Conservation (phyloP, 805 yeast genomes). For the Zygotorulaspora danielsina region DNA sequence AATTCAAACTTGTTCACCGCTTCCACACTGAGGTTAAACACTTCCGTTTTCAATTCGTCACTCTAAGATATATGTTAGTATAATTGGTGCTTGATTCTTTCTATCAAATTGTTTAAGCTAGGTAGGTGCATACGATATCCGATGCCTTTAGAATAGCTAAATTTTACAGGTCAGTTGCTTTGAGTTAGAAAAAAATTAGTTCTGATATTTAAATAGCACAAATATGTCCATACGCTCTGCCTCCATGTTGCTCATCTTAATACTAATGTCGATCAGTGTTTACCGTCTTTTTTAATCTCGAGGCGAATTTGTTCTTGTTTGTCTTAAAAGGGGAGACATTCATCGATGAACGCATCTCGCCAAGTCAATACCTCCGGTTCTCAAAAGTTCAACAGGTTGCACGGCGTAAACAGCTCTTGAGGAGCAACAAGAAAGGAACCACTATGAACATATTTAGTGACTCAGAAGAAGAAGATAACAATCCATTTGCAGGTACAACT, state of each 20-base stretch:
- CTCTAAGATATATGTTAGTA: slow-evolving; percentile 12
- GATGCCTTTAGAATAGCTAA: slow-evolving; percentile 32
- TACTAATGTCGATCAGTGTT: neutral
- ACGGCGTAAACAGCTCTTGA: neutral
- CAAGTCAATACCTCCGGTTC: too few relatives aligned
- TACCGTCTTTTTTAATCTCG: neutral
- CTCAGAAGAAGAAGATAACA: slow-evolving; percentile 38
- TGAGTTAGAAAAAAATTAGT: slow-evolving; percentile 7
- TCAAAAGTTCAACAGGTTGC: neutral
- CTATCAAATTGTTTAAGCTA: neutral
- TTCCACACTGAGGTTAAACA: slow-evolving; percentile 23
- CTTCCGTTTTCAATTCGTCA: slow-evolving; percentile 31
- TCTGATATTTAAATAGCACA: neutral
- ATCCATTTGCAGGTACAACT: slow-evolving; percentile 38
- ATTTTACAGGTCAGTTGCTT: neutral
- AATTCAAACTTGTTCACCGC: slow-evolving; percentile 25
- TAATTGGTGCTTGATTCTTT: neutral
- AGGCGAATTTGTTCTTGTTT: neutral
- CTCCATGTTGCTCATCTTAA: slow-evolving; percentile 8
- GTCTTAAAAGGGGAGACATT: neutral
- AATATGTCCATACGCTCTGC: slow-evolving; percentile 8
- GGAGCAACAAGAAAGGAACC: neutral
- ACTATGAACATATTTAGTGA: slow-evolving; percentile 22
- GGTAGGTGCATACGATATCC: slow-evolving; percentile 29
- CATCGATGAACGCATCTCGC: slow-evolving; percentile 1